Evolutionary conservation across 441 rosid species (phyloP), one percentile per base, ranked within the genome.

Genomic region (Erodium texanum): DNA sequence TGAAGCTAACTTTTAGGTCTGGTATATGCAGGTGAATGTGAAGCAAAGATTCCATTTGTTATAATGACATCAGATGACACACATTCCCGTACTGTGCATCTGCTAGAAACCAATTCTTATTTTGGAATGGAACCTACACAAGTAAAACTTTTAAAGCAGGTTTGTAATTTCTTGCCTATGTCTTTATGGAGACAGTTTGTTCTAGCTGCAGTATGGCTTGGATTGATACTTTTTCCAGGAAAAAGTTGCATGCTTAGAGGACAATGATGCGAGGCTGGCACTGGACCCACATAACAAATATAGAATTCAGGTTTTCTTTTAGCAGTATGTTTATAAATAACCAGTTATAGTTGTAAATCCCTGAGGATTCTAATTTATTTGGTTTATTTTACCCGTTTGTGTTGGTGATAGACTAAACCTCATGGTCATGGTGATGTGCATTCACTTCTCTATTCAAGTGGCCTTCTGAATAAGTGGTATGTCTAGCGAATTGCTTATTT

Each of bases 41-140:
- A 83, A 71, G 82, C 75, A 71, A 88, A 84, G 73, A 84, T 89
- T 81, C 99, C 99, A 50, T 86, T 94, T 68, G 87, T 78, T 65
- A 92, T 94, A 68, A 94, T 94, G 99, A 94, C 98, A 62, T 94
- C 98, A 6, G 99, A 94, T 78, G 99, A 94, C 76, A 94, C 97
- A 12, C 93, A 94, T 83, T 72, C 83, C 63, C 92, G 86, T 52
- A 94, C 92, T 0, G 2, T 76, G 45, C 79, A 86, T 63, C 88
- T 92, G 68, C 73, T 94, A 75, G 94, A 92, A 77, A 82, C 79
- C 43, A 88, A 88, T 79, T 81, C 85, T 73, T 94, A 88, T 72
- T 92, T 94, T 77, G 98, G 99, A 72, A 94, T 92, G 98, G 85
- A 85, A 78, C 77, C 96, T 64, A 71, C 86, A 3, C 97, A 94